Evolutionary conservation across 2,329 filamentous ascomycete genomes (phyloP), one percentile per base, ranked within the genome.

Genomic region (Pestalotiopsis sp.): DNA sequence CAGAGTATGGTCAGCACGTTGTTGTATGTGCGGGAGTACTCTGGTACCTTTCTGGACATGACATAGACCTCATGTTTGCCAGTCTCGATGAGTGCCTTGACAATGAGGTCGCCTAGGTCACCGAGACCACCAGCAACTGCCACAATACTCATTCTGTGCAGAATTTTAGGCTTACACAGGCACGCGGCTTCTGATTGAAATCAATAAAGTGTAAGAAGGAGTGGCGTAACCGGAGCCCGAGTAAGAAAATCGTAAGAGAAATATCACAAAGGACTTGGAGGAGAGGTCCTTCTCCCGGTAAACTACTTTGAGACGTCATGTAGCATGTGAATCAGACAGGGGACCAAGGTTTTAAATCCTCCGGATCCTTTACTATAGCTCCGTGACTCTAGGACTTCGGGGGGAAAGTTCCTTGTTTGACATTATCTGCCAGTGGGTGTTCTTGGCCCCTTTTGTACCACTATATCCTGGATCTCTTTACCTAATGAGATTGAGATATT

Each of bases 1-100:
- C 31, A 64, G 20, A 52, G 65, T 61, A n/a, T 65, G 49, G 56
- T 70, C 36, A 68, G 61, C 56, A 36, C 45, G 31, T 39, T 52
- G 58, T 12, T 45, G 61, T 25, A 68, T 52, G 31, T 14, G 66
- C 25, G 31, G 13, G 59, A 49, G 1, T 17, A 66, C 4, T 58
- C 66, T 61, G 27, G 66, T 70, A 77, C 75, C 69, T 75, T 75
- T 72, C 75, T 71, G 41, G 75, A 76, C 70, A 77, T 69, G 56
- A 74, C 63, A 36, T 76, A 74, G 61, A 75, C 72, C 45, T 77
- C 72, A 71, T 77, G 69, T 60, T 74, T 72, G 38, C 72, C 74
- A 36, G 71, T 74, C n/a, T 71, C 70, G 23, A 70, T 63, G 11
- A 78, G 67, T n/a, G 75, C 75, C 2, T 75, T 66, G 11, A 71